These are phyloP conservation scores for Kazachstania taianensis DNA, from an alignment of 805 yeast species.

Conservation along the genomic window DNA sequence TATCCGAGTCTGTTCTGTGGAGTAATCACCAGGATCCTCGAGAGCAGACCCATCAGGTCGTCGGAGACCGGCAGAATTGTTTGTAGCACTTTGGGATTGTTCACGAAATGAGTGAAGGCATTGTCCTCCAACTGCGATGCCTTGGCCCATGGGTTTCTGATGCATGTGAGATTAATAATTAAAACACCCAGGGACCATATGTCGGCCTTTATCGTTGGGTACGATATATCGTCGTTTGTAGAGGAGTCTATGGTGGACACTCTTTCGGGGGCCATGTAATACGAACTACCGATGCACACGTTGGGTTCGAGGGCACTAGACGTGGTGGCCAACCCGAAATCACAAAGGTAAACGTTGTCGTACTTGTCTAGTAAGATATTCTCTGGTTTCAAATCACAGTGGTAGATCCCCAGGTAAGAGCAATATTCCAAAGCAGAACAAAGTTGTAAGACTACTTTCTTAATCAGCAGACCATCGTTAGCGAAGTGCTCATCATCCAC, in stretches of 20 bases:
- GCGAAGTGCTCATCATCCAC: conserved; percentile 61
- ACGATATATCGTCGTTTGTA: conserved; percentile 6
- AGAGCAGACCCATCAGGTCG: conserved; percentile 46
- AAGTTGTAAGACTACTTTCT: conserved; percentile 61
- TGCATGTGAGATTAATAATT: conserved; percentile 67
- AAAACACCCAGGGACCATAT: conserved; percentile 83
- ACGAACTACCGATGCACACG: conserved; percentile 76
- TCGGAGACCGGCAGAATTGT: conserved; percentile 65
- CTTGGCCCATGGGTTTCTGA: conserved; percentile 84
- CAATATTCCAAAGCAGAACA: conserved; percentile 75
- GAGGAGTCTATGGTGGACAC: conserved; percentile 17
- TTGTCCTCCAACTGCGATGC: conserved; percentile 53
- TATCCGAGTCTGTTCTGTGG: conserved; percentile 28
- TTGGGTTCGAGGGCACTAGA: conserved; percentile 49
- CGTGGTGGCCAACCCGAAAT: conserved; percentile 80
- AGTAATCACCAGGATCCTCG: conserved; percentile 23
- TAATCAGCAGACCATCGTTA: conserved; percentile 40
- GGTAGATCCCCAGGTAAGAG: conserved; percentile 75
- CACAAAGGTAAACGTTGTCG: conserved; percentile 54
- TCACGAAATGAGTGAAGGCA: conserved; percentile 55
- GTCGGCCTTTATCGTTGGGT: conserved; percentile 70
- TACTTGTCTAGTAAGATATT: conserved; percentile 65
- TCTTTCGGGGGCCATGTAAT: conserved; percentile 91
- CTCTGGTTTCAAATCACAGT: conserved; percentile 94
- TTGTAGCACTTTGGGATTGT: conserved; percentile 44